These are phyloP conservation scores for Fragaria ananassa DNA, from an alignment of 306 rosid species.

Conservation along the genomic window DNA sequence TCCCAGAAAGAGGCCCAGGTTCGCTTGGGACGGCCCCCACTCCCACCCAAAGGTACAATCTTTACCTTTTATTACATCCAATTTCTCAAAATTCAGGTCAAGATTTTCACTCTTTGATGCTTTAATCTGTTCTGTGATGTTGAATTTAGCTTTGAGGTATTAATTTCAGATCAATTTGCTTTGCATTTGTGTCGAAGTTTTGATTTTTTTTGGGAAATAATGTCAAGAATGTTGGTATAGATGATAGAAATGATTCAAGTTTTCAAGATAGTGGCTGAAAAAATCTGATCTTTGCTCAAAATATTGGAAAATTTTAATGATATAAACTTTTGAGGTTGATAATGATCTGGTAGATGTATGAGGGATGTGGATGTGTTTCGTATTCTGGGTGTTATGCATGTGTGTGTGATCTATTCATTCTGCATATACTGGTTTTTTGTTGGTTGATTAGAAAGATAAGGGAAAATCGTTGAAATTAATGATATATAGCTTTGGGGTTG, in stretches of 20 bases:
- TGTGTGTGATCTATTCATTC: not conserved
- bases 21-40: conserved; percentile 48
- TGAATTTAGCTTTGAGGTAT: not conserved
- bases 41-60: conserved; percentile 39
- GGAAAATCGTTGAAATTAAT: conserved; percentile 12
- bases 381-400: not conserved
- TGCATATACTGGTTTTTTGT: conserved; percentile 15
- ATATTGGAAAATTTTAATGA: not conserved
- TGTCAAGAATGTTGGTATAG: not conserved
- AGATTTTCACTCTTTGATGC: not conserved
- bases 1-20: conserved; percentile 49
- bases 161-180: not conserved
- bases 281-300: not conserved
- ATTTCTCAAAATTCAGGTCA: not conserved
- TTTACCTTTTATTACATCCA: not conserved
- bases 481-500: conserved; percentile 16
- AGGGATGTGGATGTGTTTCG: not conserved
- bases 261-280: not conserved
- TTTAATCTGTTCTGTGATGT: not conserved
- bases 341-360: conserved; percentile 7
- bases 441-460: conserved; percentile 14
- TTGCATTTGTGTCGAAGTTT: not conserved
- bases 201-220: not conserved
- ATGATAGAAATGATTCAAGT: not conserved
- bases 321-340: not conserved